These are phyloP conservation scores for Penicillium antarcticum DNA, from an alignment of 495 filamentous ascomycete genomes.

Conservation along the genomic window DNA sequence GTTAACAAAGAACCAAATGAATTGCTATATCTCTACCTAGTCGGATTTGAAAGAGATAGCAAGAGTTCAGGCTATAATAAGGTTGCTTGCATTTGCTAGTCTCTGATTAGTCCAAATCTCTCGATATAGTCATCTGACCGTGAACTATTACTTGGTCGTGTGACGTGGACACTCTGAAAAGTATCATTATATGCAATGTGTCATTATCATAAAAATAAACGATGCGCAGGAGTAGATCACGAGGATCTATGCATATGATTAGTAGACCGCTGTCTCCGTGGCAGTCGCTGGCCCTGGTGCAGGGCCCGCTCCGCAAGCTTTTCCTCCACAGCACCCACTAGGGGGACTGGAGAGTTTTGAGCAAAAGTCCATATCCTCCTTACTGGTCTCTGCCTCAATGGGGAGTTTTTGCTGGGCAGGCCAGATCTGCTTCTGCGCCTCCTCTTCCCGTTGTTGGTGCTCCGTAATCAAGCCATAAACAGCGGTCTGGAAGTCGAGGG, in stretches of 20 bases:
- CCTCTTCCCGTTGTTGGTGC: slow-evolving; percentile 39
- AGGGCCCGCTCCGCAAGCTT: slow-evolving; percentile 11
- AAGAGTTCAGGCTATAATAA: no score
- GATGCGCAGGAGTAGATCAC: background rate
- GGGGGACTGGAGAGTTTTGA: slow-evolving; percentile 21
- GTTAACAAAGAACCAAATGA: no score
- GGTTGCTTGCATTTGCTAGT: no score
- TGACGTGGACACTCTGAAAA: no score
- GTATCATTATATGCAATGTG: no score
- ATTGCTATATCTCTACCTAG: no score
- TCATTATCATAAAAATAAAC: slow-evolving; percentile 1
- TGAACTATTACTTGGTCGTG: no score
- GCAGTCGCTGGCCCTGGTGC: slow-evolving; percentile 1
- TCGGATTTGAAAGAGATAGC: no score
- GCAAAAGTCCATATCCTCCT: slow-evolving; percentile 41
- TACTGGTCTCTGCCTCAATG: slow-evolving; percentile 20
- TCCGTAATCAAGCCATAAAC: slow-evolving; percentile 37
- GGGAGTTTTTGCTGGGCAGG: slow-evolving; percentile 44
- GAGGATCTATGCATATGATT: slow-evolving; percentile 2
- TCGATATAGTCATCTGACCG: no score
- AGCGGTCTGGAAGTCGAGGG: slow-evolving; percentile 44
- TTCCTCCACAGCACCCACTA: slow-evolving; percentile 23
- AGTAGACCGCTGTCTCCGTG: slow-evolving; percentile 17
- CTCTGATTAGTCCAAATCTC: no score
- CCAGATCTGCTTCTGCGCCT: slow-evolving; percentile 41